Evolutionary conservation across 805 yeast species (phyloP).

Genomic region (Candida suzukii): DNA sequence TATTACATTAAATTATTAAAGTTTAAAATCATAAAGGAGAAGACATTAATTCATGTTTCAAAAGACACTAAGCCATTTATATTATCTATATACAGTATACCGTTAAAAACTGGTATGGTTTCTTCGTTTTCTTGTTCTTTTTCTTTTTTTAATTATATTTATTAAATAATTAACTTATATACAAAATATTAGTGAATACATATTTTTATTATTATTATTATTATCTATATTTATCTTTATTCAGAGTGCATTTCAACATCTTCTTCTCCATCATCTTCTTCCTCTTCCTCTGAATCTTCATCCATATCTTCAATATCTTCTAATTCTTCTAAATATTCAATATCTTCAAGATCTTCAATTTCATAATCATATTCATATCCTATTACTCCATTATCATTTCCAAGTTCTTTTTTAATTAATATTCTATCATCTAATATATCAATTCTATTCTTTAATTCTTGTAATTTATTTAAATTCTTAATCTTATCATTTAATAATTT

Average conservation of each 20-base stretch:
- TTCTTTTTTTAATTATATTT: no score
- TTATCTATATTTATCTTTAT: conserved; percentile 15
- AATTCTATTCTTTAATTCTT: conserved; percentile 45
- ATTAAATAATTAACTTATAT: no score
- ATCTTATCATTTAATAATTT: conserved; percentile 42
- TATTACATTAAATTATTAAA: no score
- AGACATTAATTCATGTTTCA: no score
- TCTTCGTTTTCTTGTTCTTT: no score
- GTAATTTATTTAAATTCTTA: conserved; percentile 38
- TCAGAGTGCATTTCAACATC: conserved; percentile 12
- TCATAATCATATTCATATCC: conserved; percentile 21
- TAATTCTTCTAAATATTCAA: conserved; percentile 68
- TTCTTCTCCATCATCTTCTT: conserved; percentile 10
- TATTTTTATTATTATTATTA: conserved; percentile 30
- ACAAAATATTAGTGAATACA: no score
- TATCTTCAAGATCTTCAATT: conserved; percentile 37
- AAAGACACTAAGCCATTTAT: no score
- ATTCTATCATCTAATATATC: conserved; percentile 38
- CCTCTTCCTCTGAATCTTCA: conserved; percentile 20
- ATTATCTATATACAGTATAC: no score
- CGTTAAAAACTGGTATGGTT: no score
- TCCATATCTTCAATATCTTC: conserved; percentile 44
- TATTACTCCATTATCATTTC: conserved; percentile 11
- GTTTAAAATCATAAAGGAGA: no score
- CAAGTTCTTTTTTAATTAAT: conserved; percentile 33